Evolutionary conservation across 805 yeast genomes (phyloP).

Genomic region (Metschnikowia kunwiensis): DNA sequence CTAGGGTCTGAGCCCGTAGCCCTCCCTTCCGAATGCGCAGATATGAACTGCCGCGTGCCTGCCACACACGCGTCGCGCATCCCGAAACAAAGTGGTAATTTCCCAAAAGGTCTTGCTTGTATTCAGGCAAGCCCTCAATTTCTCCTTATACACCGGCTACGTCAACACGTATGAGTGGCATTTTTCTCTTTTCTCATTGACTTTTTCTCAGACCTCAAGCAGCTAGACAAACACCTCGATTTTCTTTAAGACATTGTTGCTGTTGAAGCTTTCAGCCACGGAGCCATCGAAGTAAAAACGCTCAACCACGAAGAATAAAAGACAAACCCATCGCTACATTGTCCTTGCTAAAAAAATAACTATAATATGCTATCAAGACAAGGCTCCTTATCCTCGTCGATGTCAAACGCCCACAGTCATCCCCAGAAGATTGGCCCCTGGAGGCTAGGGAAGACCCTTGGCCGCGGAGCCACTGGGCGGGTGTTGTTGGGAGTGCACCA

Average conservation of each 20-base stretch:
- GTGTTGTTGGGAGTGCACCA: conserved; percentile 72
- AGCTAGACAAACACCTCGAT: too few relatives aligned
- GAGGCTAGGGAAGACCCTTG: conserved; percentile 74
- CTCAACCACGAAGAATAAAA: not conserved
- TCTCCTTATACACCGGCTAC: conserved; percentile 7
- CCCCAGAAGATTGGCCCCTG: conserved; percentile 72
- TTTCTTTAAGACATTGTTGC: too few relatives aligned
- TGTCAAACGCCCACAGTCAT: conserved; percentile 43
- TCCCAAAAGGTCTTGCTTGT: conserved; percentile 5
- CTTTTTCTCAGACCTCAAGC: too few relatives aligned
- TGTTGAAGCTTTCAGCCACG: too few relatives aligned
- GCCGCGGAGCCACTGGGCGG: conserved; percentile 80
- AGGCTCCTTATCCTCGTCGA: conserved; percentile 56
- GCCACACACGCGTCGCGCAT: conserved; percentile 14
- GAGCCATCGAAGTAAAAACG: too few relatives aligned
- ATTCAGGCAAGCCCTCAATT: not conserved
- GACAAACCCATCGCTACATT: not conserved
- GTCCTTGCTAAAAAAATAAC: not conserved
- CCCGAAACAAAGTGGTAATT: conserved; percentile 4
- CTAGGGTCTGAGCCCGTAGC: too few relatives aligned
- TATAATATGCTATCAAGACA: conserved; percentile 44
- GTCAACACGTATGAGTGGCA: conserved; percentile 4
- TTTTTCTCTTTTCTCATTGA: too few relatives aligned
- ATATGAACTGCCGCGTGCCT: conserved; percentile 12
- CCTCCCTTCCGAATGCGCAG: conserved; percentile 6